A percentile compares a stretch with the other conserved stretches of the same genome.
phyloP scores from a whole-genome alignment of 345 rosid genomes.

The Dipteronia sinensis region DNA sequence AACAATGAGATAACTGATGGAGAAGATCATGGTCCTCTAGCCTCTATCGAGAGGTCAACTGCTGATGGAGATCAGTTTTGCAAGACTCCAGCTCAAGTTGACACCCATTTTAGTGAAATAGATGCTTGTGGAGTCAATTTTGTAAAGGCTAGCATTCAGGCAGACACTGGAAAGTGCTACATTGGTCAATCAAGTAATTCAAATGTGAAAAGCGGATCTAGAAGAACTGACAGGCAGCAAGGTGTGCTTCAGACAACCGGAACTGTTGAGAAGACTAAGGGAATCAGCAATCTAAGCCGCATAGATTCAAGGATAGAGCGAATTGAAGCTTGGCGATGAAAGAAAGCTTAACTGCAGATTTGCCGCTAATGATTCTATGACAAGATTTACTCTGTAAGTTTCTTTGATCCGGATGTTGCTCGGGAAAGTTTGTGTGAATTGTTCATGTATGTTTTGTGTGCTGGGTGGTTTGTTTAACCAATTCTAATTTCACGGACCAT shows the following conservation, averaged over 20 bases:
- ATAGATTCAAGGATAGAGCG: constrained; percentile 66
- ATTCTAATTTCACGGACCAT: constrained; percentile 15
- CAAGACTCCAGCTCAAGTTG: constrained; percentile 18
- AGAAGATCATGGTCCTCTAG: constrained; percentile 22
- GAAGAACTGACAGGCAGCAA: constrained; percentile 31
- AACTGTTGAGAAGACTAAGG: constrained; percentile 41
- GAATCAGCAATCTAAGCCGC: constrained; percentile 56
- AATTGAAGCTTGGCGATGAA: constrained; percentile 67
- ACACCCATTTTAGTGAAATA: constrained; percentile 18
- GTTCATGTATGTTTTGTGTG: constrained; percentile 31
- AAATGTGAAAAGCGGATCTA: constrained; percentile 29
- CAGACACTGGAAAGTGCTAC: constrained; percentile 26
- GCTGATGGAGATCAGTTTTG: constrained; percentile 21
- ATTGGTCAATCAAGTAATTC: constrained; percentile 45
- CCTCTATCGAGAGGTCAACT: constrained; percentile 16
- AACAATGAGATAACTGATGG: constrained; percentile 32
- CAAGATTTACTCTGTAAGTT: neutral
- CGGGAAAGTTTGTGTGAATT: constrained; percentile 19
- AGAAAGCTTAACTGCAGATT: constrained; percentile 1
- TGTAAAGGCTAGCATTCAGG: constrained; percentile 12
- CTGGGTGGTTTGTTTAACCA: constrained; percentile 25
- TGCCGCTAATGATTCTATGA: constrained; percentile 13
- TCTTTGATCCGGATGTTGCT: constrained; percentile 18
- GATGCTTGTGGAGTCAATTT: constrained; percentile 18
- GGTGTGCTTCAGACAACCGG: constrained; percentile 33